These are phyloP conservation scores for Lecanicillium sp. DNA, from an alignment of 2,329 filamentous ascomycete genomes.

Conservation along the genomic window DNA sequence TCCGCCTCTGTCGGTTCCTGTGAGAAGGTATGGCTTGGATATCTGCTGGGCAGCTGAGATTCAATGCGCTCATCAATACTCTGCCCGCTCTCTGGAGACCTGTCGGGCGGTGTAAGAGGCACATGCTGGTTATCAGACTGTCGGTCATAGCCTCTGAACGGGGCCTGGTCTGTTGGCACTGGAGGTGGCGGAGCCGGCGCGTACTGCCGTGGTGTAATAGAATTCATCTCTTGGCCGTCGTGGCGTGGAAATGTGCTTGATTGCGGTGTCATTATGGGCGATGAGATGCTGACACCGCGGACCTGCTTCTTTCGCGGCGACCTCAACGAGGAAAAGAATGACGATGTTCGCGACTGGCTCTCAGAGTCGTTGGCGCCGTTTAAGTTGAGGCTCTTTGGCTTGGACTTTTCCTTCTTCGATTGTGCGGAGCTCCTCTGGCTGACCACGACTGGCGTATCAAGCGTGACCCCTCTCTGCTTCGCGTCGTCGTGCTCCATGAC, in stretches of 20 bases:
- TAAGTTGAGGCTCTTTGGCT: slow-evolving; percentile 44
- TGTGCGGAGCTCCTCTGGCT: slow-evolving; percentile 19
- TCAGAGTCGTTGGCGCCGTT: slow-evolving; percentile 35
- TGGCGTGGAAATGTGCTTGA: slow-evolving; percentile 51
- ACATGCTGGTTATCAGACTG: slow-evolving; percentile 15
- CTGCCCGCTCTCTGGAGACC: slow-evolving; percentile 31
- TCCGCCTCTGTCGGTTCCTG: slow-evolving; percentile 34
- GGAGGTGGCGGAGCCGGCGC: slow-evolving; percentile 50
- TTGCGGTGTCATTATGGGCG: slow-evolving; percentile 57
- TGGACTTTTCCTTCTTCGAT: slow-evolving; percentile 39
- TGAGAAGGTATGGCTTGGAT: slow-evolving; percentile 30
- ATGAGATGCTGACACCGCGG: slow-evolving; percentile 52
- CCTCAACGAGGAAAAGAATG: slow-evolving; percentile 52
- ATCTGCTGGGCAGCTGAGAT: slow-evolving; percentile 23
- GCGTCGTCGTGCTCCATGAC: slow-evolving; percentile 83
- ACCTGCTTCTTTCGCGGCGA: slow-evolving; percentile 49
- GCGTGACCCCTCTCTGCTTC: slow-evolving; percentile 47
- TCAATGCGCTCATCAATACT: slow-evolving; percentile 52
- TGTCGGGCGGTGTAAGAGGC: slow-evolving; percentile 21
- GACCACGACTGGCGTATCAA: slow-evolving; percentile 32
- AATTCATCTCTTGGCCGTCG: slow-evolving; percentile 47
- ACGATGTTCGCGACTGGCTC: slow-evolving; percentile 48
- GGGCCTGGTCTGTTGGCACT: slow-evolving; percentile 38
- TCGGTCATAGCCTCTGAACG: slow-evolving; percentile 23
- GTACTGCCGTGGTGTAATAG: slow-evolving; percentile 52